These are phyloP conservation scores for Rosa hybrid DNA, from an alignment of 331 rosid species.

Conservation along the genomic window DNA sequence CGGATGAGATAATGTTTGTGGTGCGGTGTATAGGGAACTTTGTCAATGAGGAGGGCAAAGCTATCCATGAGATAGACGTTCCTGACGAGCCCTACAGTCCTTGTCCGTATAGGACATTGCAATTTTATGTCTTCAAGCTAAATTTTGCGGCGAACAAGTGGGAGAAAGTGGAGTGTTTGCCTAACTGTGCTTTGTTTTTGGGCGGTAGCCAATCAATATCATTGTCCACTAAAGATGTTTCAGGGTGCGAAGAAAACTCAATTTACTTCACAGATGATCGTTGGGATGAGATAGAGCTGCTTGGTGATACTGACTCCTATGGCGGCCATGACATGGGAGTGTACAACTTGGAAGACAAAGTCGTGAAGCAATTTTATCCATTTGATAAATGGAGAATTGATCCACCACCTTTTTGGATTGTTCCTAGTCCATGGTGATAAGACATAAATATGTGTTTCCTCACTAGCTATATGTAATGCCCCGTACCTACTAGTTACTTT, in stretches of 20 bases:
- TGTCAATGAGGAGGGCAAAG: conserved; percentile 14
- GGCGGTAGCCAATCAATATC: conserved; percentile 18
- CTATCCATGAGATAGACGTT: conserved; percentile 21
- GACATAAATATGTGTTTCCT: too few species aligned
- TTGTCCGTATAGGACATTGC: conserved; percentile 29
- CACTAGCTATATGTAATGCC: too few species aligned
- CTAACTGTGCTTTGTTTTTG: conserved; percentile 15
- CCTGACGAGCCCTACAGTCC: not conserved
- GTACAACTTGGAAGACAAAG: conserved; percentile 9
- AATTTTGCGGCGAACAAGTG: not conserved
- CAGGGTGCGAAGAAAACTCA: conserved; percentile 13
- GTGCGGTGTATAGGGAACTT: conserved; percentile 26
- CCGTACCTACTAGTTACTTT: too few species aligned
- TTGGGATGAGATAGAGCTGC: conserved; percentile 21
- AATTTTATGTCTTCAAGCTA: conserved; percentile 22
- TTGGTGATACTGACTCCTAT: not conserved
- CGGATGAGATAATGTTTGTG: conserved; percentile 15
- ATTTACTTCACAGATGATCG: conserved; percentile 22
- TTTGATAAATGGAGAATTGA: conserved; percentile 13
- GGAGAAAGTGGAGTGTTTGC: conserved; percentile 12
- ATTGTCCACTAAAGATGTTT: not conserved
- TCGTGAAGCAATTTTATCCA: not conserved
- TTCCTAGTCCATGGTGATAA: conserved; percentile 3
- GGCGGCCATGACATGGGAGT: conserved; percentile 36
- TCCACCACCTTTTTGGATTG: conserved; percentile 31